A percentile compares a stretch with the other conserved stretches of the same genome.
Evolutionary conservation across 73 alveolate genomes (phyloP).

Genomic region (Paramecium primaurelia): DNA sequence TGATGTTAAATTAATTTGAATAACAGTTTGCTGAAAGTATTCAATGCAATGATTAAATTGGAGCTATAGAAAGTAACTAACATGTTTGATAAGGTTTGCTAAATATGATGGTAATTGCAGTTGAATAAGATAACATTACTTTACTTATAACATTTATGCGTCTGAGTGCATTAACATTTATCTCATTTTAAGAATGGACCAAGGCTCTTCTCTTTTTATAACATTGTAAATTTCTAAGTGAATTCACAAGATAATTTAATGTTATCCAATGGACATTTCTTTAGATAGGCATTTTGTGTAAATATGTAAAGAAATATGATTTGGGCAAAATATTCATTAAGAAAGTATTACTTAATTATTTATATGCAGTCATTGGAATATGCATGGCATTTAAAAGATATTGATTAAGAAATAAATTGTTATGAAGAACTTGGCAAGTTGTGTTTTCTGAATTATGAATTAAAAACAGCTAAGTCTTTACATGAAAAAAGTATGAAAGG

Average conservation of each 20-base stretch:
- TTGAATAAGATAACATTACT: background rate
- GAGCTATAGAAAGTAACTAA: background rate
- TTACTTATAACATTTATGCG: background rate
- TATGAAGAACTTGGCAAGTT: slow-evolving; percentile 24
- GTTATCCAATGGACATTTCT: slow-evolving; percentile 23
- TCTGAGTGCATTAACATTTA: slow-evolving; percentile 12
- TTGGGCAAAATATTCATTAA: background rate
- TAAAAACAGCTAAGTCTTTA: background rate
- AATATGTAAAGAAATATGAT: background rate
- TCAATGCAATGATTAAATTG: background rate
- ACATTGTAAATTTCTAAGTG: slow-evolving; percentile 12
- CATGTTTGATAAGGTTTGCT: background rate
- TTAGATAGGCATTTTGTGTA: background rate
- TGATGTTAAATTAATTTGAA: background rate
- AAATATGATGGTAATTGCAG: slow-evolving; percentile 25
- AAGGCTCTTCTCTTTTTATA: background rate
- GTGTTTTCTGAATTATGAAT: slow-evolving; percentile 11
- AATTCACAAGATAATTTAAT: background rate
- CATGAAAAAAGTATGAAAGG: slow-evolving; percentile 36
- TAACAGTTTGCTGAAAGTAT: background rate
- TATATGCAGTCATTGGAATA: background rate
- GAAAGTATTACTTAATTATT: background rate
- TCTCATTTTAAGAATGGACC: background rate
- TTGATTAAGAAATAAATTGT: background rate
- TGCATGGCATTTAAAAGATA: slow-evolving; percentile 8